Percentiles rank a stretch among this genome's conserved stretches.
phyloP scores from a whole-genome alignment of 345 rosid species.

The Eucalyptus victrix region DNA sequence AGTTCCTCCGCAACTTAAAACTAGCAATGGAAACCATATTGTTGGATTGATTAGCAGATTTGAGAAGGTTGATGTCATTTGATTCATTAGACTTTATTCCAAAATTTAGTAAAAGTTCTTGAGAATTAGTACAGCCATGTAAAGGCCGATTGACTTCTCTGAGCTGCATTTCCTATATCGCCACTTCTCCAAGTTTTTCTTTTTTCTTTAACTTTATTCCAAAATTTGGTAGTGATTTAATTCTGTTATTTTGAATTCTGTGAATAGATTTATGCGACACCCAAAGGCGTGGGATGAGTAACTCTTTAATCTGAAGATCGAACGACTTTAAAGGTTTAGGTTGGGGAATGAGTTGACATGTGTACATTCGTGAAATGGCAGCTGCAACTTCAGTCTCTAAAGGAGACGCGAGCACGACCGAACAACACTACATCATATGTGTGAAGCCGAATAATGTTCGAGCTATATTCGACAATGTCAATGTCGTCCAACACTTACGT shows the following conservation, averaged over 20 bases:
- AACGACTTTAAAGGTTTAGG: neutral
- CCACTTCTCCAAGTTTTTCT: neutral
- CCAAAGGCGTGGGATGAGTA: neutral
- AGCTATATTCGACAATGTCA: slow-evolving; percentile 80
- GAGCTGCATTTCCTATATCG: neutral
- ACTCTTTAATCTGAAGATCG: neutral
- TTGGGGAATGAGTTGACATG: neutral
- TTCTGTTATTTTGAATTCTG: too few relatives aligned
- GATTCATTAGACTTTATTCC: neutral
- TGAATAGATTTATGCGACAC: neutral
- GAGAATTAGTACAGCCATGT: neutral
- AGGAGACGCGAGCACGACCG: slow-evolving; percentile 78
- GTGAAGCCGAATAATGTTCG: slow-evolving; percentile 87
- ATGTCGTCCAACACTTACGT: slow-evolving; percentile 87
- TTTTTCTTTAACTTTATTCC: neutral
- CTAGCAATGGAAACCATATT: neutral
- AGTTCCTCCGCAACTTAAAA: neutral
- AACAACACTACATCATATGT: slow-evolving; percentile 98
- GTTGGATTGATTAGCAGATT: neutral
- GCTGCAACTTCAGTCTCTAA: slow-evolving; percentile 95
- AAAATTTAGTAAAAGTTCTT: neutral
- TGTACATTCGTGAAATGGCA: slow-evolving; percentile 21
- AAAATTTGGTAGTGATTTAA: neutral
- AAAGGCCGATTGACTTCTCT: neutral
- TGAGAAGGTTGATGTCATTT: neutral